phyloP scores from a whole-genome alignment of 768 basidiomycete genomes.

The Galerina marginata region DNA sequence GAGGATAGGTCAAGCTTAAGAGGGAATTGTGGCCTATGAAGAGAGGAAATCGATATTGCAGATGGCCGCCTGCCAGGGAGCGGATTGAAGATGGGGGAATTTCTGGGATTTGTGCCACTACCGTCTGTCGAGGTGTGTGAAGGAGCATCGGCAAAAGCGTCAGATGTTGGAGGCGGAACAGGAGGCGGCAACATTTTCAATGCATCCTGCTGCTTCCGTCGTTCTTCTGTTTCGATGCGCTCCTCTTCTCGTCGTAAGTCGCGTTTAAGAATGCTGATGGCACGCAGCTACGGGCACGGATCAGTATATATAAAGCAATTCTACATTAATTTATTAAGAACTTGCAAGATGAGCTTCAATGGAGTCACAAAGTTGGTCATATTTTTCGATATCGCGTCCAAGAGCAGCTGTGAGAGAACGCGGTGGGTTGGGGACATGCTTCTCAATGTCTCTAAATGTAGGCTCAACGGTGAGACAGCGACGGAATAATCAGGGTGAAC shows the following conservation, averaged over 20 bases:
- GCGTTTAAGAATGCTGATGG: constrained; percentile 74
- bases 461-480: neutral
- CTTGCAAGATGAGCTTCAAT: constrained; percentile 76
- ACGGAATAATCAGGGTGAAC: constrained; percentile 27
- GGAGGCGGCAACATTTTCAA: constrained; percentile 24
- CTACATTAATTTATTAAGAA: constrained; percentile 8
- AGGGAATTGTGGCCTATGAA: constrained; percentile 73
- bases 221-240: constrained; percentile 46
- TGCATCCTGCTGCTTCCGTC: constrained; percentile 24
- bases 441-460: constrained; percentile 59
- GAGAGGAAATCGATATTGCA: constrained; percentile 79
- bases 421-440: constrained; percentile 65
- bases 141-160: constrained; percentile 26
- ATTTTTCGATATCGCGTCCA: constrained; percentile 77
- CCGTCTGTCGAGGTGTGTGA: constrained; percentile 34
- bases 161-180: constrained; percentile 19
- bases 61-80: constrained; percentile 65
- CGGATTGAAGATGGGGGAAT: constrained; percentile 39
- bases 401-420: constrained; percentile 67
- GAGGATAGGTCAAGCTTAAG: constrained; percentile 85
- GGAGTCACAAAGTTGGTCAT: constrained; percentile 79
- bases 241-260: constrained; percentile 69
- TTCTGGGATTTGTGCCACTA: constrained; percentile 24
- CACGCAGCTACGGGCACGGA: constrained; percentile 57
- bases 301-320: neutral